A percentile compares a stretch with the other conserved stretches of the same genome.
Evolutionary conservation across 2,329 filamentous ascomycete genomes (phyloP).

Genomic region (Talaromyces albobiverticillius): DNA sequence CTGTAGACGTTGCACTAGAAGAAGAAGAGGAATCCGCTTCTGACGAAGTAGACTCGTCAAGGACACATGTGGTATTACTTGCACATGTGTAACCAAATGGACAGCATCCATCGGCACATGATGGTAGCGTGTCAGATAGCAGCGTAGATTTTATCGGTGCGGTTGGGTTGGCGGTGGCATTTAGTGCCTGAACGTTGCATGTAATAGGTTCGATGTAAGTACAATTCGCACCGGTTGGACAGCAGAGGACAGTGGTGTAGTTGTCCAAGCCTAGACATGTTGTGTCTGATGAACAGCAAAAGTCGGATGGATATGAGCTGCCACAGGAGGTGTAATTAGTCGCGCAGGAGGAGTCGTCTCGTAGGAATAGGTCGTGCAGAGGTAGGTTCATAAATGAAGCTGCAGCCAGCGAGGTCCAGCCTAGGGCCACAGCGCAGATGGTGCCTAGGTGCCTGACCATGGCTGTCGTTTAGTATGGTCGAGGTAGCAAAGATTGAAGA

Average conservation of each 20-base stretch:
- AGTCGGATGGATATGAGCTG: constrained; percentile 37
- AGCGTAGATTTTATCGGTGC: constrained; percentile 42
- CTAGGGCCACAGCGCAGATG: constrained; percentile 10
- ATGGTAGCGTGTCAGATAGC: constrained; percentile 37
- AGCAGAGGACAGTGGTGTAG: constrained; percentile 45
- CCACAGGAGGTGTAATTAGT: constrained; percentile 35
- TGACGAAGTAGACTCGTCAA: constrained; percentile 25
- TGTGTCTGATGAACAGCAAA: constrained; percentile 42
- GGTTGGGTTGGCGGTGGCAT: constrained; percentile 36
- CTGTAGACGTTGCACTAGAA: constrained; percentile 18
- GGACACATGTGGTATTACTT: constrained; percentile 26
- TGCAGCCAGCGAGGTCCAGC: constrained; percentile 16
- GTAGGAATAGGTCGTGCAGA: constrained; percentile 20
- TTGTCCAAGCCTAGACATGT: constrained; percentile 43
- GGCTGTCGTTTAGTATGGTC: not conserved
- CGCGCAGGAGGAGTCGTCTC: constrained; percentile 29
- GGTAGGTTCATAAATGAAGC: constrained; percentile 22
- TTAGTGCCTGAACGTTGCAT: constrained; percentile 43
- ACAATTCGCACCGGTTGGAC: constrained; percentile 42
- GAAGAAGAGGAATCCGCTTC: constrained; percentile 21
- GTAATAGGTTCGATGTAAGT: constrained; percentile 40
- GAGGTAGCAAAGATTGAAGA: not conserved
- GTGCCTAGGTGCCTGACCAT: constrained; percentile 14
- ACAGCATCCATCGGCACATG: constrained; percentile 44
- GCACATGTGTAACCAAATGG: constrained; percentile 48